Evolutionary conservation across 2,329 filamentous ascomycete species (phyloP).

Genomic region (Aspergillus luchuensis): DNA sequence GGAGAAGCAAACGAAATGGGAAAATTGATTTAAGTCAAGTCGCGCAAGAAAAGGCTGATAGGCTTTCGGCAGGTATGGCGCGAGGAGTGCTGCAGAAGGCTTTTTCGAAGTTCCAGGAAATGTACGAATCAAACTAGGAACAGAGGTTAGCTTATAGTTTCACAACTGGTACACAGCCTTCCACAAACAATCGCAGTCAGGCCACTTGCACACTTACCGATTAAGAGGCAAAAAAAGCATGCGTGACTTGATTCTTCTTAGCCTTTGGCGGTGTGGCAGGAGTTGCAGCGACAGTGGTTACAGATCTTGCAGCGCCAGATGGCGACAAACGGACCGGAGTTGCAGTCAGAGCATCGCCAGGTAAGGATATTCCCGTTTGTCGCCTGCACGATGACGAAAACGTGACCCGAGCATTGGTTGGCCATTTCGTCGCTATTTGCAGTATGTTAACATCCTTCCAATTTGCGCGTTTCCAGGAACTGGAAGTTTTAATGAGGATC

Average conservation of each 20-base stretch:
- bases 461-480: not conserved
- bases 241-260: constrained; percentile 24
- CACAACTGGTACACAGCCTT: constrained; percentile 7
- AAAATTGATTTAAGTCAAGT: not conserved
- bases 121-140: constrained; percentile 1
- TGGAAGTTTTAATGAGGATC: not conserved
- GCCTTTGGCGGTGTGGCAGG: constrained; percentile 41
- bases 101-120: constrained; percentile 5
- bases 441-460: constrained; percentile 8
- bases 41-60: not conserved
- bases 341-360: constrained; percentile 48
- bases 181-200: not conserved
- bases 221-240: constrained; percentile 11
- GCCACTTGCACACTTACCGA: constrained; percentile 13
- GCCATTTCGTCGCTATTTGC: constrained; percentile 33
- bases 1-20: constrained; percentile 3
- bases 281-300: constrained; percentile 44
- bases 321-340: constrained; percentile 43
- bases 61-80: constrained; percentile 13
- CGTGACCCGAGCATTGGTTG: constrained; percentile 44
- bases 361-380: constrained; percentile 47
- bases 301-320: constrained; percentile 49
- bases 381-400: constrained; percentile 43
- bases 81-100: constrained; percentile 12
- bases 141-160: not conserved